Conservation (phyloP, 106 monocot genomes). For the Iris macrosiphon region DNA sequence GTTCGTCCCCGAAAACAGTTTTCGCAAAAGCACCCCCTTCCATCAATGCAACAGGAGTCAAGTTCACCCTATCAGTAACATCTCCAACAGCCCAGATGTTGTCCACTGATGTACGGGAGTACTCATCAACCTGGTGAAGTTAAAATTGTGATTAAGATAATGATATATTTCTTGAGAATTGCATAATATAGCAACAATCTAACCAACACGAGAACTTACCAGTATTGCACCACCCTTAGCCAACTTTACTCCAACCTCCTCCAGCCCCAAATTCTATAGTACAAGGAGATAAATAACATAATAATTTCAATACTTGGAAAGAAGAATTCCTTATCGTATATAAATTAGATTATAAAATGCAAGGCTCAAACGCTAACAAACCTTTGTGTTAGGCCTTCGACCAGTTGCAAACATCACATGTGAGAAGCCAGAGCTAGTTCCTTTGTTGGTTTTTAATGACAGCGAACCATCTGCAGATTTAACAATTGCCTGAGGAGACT, state of each 20-base stretch:
- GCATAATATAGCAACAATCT: neutral
- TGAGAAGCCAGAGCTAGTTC: conserved; percentile 64
- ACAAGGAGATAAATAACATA: too few relatives aligned
- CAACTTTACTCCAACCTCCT: conserved; percentile 75
- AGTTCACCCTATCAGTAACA: conserved; percentile 74
- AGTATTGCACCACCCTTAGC: conserved; percentile 57
- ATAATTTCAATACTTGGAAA: neutral
- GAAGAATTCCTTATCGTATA: neutral
- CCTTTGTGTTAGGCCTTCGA: conserved; percentile 82
- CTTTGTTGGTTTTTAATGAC: conserved; percentile 71
- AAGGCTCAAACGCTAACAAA: conserved; percentile 3
- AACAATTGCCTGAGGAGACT: conserved; percentile 50
- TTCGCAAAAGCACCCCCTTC: conserved; percentile 96
- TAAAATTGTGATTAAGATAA: neutral
- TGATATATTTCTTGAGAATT: neutral
- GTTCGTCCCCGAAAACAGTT: conserved; percentile 78
- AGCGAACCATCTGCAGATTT: conserved; percentile 57
- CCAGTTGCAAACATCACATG: conserved; percentile 93
- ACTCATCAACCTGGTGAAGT: conserved; percentile 60
- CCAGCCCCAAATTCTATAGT: conserved; percentile 63
- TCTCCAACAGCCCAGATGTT: conserved; percentile 88
- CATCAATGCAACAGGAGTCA: conserved; percentile 90
- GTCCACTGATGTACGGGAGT: conserved; percentile 63
- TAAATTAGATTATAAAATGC: too few relatives aligned
- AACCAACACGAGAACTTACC: conserved; percentile 23